A percentile compares a stretch with the other conserved stretches of the same genome.
phyloP scores from a whole-genome alignment of 2,329 filamentous ascomycete species.

The Trichoderma gracile region DNA sequence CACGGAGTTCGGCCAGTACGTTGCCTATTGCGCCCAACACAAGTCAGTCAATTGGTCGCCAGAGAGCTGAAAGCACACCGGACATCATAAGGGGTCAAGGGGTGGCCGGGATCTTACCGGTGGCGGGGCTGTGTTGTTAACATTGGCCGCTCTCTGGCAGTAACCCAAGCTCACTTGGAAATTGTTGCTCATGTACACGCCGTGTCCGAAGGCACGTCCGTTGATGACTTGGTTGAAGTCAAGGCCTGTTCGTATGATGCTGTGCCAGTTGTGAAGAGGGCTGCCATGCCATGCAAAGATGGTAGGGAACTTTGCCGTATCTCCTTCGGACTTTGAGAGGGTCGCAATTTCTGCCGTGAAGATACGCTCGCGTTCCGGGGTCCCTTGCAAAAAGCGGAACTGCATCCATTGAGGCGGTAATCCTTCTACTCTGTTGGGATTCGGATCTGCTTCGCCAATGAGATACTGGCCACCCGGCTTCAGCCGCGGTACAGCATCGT shows the following conservation, averaged over 20 bases:
- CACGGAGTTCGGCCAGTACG: conserved; percentile 66
- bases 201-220: conserved; percentile 74
- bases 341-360: conserved; percentile 65
- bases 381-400: conserved; percentile 85
- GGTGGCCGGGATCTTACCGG: neutral
- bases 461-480: no score
- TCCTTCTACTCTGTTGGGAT: conserved; percentile 56
- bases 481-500: conserved; percentile 47
- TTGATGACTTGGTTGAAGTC: conserved; percentile 64
- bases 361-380: conserved; percentile 79
- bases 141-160: neutral
- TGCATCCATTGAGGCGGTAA: conserved; percentile 68
- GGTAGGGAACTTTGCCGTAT: conserved; percentile 57
- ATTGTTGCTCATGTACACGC: conserved; percentile 74
- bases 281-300: conserved; percentile 90
- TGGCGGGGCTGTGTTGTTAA: no score
- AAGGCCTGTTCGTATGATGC: conserved; percentile 79
- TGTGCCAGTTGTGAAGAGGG: conserved; percentile 77
- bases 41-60: neutral
- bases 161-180: conserved; percentile 21
- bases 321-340: conserved; percentile 34
- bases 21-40: neutral
- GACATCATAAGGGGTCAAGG: neutral
- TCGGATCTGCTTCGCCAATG: conserved; percentile 36
- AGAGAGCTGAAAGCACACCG: no score